Evolutionary conservation across 2,329 filamentous ascomycete species (phyloP), one percentile per base, ranked within the genome.

Genomic region (Geosmithia putterillii): DNA sequence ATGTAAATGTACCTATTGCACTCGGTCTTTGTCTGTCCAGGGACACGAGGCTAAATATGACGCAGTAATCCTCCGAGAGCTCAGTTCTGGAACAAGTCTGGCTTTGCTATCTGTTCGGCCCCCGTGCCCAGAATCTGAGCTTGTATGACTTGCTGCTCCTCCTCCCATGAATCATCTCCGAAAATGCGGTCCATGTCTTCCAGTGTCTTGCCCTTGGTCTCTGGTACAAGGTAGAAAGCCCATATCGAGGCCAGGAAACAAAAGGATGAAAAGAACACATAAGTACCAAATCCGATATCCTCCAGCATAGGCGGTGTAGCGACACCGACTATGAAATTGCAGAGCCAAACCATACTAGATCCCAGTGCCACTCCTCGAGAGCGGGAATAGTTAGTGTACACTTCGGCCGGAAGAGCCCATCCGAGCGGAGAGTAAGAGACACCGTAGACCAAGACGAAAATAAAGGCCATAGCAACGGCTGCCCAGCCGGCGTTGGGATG

Each of bases 251-350:
- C 64, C 1, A 73, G 52, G 0, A 67, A 49, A 46, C 70, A 74
- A 49, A 74, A 74, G 7, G 64, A 53, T 0, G 69, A 71, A 42
- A 75, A 76, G 57, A 77, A 76, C 8, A 73, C 57, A 45, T 75
- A 76, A 0, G 65, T 64, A 2, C 66, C 64, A 46, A 57, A 69
- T 2, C 59, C 60, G 1, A 69, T 73, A 36, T 69, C 66, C 43
- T 72, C 57, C 6, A 77, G 61, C 38, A 79, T 63, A 1, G 70
- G 68, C 0, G 73, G 74, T 0, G 71, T 74, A 15, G 73, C 67
- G 18, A 76, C 63, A 7, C 73, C 72, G 40, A 56, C 50, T 23
- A 55, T 68, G 44, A 58, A 61, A 46, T 57, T 59, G 4, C 50
- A 52, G 6, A 66, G 44, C 63, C 63, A 66, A 35, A 56, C 57